Evolutionary conservation across 2,329 filamentous ascomycete species (phyloP).

Genomic region (Ceratocystis smalleyi): DNA sequence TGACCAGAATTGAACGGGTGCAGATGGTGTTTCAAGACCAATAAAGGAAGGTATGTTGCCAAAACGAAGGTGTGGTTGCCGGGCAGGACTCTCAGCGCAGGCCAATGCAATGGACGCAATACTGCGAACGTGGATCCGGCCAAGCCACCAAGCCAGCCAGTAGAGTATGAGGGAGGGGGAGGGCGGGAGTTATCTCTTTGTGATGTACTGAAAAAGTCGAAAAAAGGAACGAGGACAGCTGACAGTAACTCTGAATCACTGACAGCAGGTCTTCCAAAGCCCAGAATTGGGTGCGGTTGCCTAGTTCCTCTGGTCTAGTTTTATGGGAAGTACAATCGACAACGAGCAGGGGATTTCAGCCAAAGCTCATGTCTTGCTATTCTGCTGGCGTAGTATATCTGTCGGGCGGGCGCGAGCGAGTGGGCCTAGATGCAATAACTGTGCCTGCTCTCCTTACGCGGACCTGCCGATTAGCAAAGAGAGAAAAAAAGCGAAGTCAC

Average conservation of each 20-base stretch:
- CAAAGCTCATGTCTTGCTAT: conserved; percentile 14
- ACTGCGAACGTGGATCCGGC: background rate
- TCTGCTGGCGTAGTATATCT: background rate
- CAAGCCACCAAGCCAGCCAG: background rate
- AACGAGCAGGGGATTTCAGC: conserved; percentile 6
- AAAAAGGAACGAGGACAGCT: conserved; percentile 15
- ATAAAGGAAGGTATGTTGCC: background rate
- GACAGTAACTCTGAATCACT: conserved; percentile 17
- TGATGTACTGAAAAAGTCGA: conserved; percentile 15
- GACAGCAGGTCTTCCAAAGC: conserved; percentile 15
- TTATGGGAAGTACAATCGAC: conserved; percentile 12
- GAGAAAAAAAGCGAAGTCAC: background rate
- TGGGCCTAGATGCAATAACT: background rate
- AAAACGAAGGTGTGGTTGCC: background rate
- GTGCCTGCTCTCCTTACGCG: background rate
- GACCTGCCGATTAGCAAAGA: background rate
- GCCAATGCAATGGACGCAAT: background rate
- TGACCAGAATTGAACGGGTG: background rate
- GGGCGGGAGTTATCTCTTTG: background rate
- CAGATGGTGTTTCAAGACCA: background rate
- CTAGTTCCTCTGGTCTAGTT: conserved; percentile 14
- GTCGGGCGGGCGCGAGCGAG: background rate
- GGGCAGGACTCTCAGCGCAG: background rate
- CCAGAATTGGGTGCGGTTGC: conserved; percentile 10
- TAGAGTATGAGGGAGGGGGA: background rate